Conservation (phyloP, 2,329 filamentous ascomycete species). For the Cladosporium sp. region DNA sequence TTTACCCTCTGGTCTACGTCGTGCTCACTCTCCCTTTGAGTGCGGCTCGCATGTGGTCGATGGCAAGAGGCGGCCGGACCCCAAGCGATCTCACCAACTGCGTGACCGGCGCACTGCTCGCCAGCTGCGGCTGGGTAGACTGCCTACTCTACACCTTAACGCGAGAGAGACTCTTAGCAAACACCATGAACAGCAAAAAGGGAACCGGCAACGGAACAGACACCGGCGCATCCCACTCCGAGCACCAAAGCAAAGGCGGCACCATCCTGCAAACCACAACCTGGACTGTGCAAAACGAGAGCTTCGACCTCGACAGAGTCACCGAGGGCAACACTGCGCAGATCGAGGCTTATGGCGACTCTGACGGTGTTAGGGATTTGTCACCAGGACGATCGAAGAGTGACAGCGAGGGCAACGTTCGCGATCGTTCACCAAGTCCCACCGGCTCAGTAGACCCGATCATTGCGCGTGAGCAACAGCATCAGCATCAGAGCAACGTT, state of each 20-base stretch:
- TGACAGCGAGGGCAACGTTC: neutral
- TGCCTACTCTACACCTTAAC: conserved; percentile 57
- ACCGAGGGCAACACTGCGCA: neutral
- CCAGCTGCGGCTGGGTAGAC: conserved; percentile 57
- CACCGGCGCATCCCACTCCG: neutral
- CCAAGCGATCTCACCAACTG: conserved; percentile 43
- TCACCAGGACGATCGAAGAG: neutral
- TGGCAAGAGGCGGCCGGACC: conserved; percentile 45
- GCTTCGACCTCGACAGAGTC: neutral
- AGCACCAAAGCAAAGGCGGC: neutral
- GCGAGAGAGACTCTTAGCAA: conserved; percentile 50
- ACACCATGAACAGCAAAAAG: conserved; percentile 19
- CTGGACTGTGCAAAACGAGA: conserved; percentile 11
- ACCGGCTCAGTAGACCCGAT: conserved; percentile 10
- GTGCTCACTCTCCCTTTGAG: conserved; percentile 64
- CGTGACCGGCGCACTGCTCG: conserved; percentile 53
- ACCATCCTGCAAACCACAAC: conserved; percentile 9
- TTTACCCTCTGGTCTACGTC: conserved; percentile 67
- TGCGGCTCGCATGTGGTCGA: conserved; percentile 59
- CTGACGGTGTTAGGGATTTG: neutral
- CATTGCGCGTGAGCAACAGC: neutral
- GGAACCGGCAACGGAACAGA: neutral
- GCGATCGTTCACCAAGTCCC: conserved; percentile 7
- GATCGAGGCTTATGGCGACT: neutral
- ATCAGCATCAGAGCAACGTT: neutral